Conservation (phyloP, 768 basidiomycete species). For the Lactifluus pinguis region DNA sequence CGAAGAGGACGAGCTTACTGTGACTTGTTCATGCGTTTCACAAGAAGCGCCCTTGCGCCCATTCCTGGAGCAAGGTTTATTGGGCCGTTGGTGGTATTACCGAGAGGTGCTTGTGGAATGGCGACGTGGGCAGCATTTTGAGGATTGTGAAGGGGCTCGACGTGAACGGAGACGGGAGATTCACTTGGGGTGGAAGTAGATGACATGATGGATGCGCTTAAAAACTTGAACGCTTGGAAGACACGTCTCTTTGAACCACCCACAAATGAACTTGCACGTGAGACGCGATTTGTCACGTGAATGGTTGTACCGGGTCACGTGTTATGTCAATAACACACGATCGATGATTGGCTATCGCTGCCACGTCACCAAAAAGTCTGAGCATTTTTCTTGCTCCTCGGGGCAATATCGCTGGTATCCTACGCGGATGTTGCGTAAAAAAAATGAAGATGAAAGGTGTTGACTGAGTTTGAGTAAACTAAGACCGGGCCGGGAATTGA, state of each 20-base stretch:
- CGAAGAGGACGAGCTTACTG: constrained; percentile 45
- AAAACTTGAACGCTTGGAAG: background rate
- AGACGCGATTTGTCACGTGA: constrained; percentile 16
- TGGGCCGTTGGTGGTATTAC: constrained; percentile 48
- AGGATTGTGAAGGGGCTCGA: constrained; percentile 84
- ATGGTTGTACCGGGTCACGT: background rate
- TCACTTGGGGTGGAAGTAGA: constrained; percentile 50
- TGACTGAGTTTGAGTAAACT: background rate
- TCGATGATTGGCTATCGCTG: background rate
- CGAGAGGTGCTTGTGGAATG: constrained; percentile 72
- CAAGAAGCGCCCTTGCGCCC: constrained; percentile 86
- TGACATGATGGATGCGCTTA: constrained; percentile 37
- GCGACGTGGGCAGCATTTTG: constrained; percentile 69
- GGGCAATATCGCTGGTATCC: background rate
- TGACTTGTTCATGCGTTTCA: constrained; percentile 87
- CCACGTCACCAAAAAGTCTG: background rate
- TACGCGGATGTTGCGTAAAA: too few relatives aligned
- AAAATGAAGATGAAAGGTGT: background rate
- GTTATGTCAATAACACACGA: background rate
- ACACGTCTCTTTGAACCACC: background rate
- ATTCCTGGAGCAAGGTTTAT: constrained; percentile 55
- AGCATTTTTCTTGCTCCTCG: background rate
- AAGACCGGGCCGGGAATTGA: background rate
- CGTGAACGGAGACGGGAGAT: constrained; percentile 47
- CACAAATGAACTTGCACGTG: constrained; percentile 19